phyloP scores from a whole-genome alignment of 352 stramenopile species.

The Pythium guiyangense region DNA sequence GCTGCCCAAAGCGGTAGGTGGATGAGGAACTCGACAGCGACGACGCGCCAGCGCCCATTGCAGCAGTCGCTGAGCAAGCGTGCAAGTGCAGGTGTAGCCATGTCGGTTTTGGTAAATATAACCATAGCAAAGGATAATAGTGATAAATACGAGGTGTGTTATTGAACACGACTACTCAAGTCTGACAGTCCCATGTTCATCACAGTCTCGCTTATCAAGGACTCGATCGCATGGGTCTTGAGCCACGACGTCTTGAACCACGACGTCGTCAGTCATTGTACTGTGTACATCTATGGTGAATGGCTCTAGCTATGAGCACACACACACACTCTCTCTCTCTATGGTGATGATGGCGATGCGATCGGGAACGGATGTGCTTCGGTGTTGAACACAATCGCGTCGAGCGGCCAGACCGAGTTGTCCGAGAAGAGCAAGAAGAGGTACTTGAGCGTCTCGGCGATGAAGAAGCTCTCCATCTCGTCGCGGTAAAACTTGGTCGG shows the following conservation, averaged over 20 bases:
- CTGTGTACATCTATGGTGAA: not conserved
- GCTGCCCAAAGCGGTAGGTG: constrained; percentile 18
- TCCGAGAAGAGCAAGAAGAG: constrained; percentile 90
- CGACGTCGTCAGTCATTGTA: too few species aligned
- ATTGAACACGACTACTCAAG: too few species aligned
- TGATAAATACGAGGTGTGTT: too few species aligned
- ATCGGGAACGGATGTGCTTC: constrained; percentile 84
- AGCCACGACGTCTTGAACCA: too few species aligned
- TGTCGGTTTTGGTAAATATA: too few species aligned
- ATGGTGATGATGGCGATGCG: not conserved
- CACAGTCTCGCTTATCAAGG: too few species aligned
- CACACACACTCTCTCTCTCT: too few species aligned
- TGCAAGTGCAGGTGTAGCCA: not conserved
- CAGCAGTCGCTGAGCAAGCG: not conserved
- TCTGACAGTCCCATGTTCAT: too few species aligned
- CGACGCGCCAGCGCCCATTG: constrained; percentile 9
- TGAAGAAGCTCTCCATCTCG: constrained; percentile 91
- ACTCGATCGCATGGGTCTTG: too few species aligned
- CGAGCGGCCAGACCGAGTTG: constrained; percentile 69
- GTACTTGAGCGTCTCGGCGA: constrained; percentile 94
- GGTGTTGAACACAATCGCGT: constrained; percentile 88
- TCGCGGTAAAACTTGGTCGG: constrained; percentile 40
- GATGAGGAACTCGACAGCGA: not conserved
- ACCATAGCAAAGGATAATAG: too few species aligned
- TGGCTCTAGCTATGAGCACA: not conserved